Conservation (phyloP, 768 basidiomycete genomes). For the Leucosporidium creatinivorum region DNA sequence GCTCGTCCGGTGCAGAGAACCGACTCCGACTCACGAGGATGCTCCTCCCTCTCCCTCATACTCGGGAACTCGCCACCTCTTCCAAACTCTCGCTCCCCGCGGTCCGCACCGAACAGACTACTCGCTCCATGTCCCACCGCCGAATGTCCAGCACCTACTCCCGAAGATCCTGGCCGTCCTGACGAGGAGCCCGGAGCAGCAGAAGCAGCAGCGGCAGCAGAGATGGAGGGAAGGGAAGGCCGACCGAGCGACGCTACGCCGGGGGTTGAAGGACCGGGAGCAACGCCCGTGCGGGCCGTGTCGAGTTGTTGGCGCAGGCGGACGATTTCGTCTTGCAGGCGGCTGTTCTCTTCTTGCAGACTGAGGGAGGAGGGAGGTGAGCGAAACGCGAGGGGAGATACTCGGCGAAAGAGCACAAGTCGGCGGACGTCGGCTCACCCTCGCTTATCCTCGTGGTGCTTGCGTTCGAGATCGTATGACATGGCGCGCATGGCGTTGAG, state of each 20-base stretch:
- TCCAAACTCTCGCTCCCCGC: too few species aligned
- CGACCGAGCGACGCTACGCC: not conserved
- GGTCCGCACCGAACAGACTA: too few species aligned
- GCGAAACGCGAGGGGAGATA: not conserved
- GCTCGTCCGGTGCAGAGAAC: too few species aligned
- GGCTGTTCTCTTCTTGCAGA: constrained; percentile 26
- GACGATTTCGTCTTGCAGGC: constrained; percentile 34
- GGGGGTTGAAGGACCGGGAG: constrained; percentile 8
- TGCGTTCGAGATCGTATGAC: constrained; percentile 82
- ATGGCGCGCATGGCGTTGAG: constrained; percentile 80
- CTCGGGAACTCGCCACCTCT: too few species aligned
- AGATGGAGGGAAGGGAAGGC: not conserved
- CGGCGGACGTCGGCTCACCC: constrained; percentile 9
- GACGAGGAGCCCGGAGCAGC: not conserved
- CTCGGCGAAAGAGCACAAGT: not conserved
- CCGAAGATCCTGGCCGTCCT: too few species aligned
- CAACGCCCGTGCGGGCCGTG: constrained; percentile 2
- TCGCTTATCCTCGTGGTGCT: constrained; percentile 58
- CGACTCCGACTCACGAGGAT: too few species aligned
- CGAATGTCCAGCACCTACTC: too few species aligned
- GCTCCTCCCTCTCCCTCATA: too few species aligned
- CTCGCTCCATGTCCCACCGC: too few species aligned
- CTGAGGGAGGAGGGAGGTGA: constrained; percentile 1
- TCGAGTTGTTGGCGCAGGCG: constrained; percentile 38
- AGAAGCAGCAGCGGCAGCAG: constrained; percentile 4